Evolutionary conservation across 140 eudicot species (phyloP), one percentile per base, ranked within the genome.

Genomic region (Flaveria floridana): DNA sequence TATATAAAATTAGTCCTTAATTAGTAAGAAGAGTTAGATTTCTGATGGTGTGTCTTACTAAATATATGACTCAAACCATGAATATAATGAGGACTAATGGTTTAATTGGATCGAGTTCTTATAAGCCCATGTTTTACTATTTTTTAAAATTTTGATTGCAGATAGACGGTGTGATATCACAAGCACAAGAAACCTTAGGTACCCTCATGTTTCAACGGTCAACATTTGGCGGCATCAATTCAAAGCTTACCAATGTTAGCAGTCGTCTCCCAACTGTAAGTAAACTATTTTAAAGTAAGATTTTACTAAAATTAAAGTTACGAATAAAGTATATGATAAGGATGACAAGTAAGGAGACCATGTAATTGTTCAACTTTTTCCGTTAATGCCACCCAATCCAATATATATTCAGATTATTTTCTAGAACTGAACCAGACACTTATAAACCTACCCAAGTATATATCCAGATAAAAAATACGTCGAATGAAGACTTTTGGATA

Each of bases 211-310:
- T 82, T 89, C 99, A 95, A 61, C 89, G 99, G 37, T 95, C 99
- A 65, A 95, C 99, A 51, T 95, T 95, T 85, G 96, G 97, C 16
- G 96, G 96, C 73, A 87, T 95, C 75, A 95, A 91, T 75, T 86
- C 96, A 63, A 95, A 91, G 82, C 94, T 95, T 79, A 86, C 95
- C 80, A 95, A 95, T 73, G 90, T 95, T 73, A 82, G 99, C 87
- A 88, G 99, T 74, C 99, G 99, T 62, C 95, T 95, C 65, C 99
- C 99, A 47, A 85, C 92, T 73, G 99, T 95, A 89, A 83, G 96
- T 34, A 83, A 76, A 52, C 48, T 37, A 28, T 16, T 42, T 46
- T 26, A 3, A 63, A 15, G 6, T 34, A n/a, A 15, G 37, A 37
- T 39, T 65, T 72, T 26, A 21, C 55, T 34, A 34, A 13, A 50